Evolutionary conservation across 139 green algal species (phyloP).

Genomic region (Volvox reticuliferus): DNA sequence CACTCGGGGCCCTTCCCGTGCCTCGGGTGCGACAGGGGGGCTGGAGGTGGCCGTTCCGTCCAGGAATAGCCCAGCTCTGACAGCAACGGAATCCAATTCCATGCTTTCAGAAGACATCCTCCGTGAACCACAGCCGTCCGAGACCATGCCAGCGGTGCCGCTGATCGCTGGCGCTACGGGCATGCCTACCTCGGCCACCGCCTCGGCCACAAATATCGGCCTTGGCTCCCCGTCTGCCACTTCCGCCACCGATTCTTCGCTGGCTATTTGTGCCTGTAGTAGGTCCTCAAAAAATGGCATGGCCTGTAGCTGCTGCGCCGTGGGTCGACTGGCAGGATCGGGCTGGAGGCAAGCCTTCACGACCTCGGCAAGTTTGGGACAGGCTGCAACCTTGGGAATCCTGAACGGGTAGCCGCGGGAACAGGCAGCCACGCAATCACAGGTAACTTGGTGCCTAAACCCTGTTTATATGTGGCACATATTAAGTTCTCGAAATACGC

Average conservation of each 20-base stretch:
- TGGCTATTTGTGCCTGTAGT: not conserved
- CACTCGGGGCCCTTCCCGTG: too few relatives aligned
- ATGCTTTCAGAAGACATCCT: not conserved
- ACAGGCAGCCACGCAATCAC: not conserved
- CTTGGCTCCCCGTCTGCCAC: not conserved
- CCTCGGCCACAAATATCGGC: not conserved
- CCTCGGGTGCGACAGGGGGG: not conserved
- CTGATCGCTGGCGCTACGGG: too few relatives aligned
- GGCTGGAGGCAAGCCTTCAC: slow-evolving; percentile 16
- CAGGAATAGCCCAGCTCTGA: not conserved
- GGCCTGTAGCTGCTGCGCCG: slow-evolving; percentile 18
- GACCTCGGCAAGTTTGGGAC: not conserved
- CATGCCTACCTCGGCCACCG: too few relatives aligned
- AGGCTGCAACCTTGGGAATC: slow-evolving; percentile 21
- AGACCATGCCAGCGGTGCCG: too few relatives aligned
- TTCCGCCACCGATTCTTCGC: not conserved
- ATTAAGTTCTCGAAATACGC: too few relatives aligned
- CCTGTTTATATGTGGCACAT: too few relatives aligned
- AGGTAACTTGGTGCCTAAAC: too few relatives aligned
- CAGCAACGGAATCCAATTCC: not conserved
- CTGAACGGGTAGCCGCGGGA: not conserved
- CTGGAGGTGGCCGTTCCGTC: not conserved
- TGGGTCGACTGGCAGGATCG: not conserved
- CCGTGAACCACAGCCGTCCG: not conserved
- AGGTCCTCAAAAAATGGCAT: slow-evolving; percentile 29